Base-by-base conservation (phyloP, 2,329 filamentous ascomycete species). In the Gliomastix tumulicola region DNA sequence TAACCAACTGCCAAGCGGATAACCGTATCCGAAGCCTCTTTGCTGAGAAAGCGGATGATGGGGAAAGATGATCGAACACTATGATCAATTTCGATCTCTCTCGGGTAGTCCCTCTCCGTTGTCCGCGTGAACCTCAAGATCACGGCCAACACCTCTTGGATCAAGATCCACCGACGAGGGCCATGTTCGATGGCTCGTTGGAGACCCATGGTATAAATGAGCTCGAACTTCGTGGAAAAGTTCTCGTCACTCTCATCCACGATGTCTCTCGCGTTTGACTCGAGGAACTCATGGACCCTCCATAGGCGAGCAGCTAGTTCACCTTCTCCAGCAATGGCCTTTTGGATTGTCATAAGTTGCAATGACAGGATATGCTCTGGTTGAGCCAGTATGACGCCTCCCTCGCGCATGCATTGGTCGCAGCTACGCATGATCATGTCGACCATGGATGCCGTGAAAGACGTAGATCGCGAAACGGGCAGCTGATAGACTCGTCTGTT, bases 201-300 rank as follows among this genome's bases (percentile, higher is more conserved):
- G 0, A 48, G 39, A 0, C 76, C 78, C 49, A 80, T 71, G 0
- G 76, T 78, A 40, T 82, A 82, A 2, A 82, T 60, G 0, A 82
- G 50, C 47, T 82, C 75, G 21, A 76, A 78, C 23, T 68, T 71
- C 4, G 66, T 62, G 23, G 64, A 73, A 33, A 81, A 70, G 37
- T 72, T 74, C 37, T 81, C 76, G 32, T 82, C 79, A 31, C 70
- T 75, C 48, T 82, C 78, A 39, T 82, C 78, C 0, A 82, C 57
- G 7, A 82, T 64, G 43, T 81, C 76, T 0, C 74, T 59, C 0
- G 66, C 59, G 4, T 54, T 39, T 0, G 34, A 7, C 27, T 62
- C 1, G 7, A 23, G 11, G 21, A 33, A 33, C 3, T 59, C 47
- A 0, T 41, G 40, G 3, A 70, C 57, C 7, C 84, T 49, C 60